These are phyloP conservation scores for Uncinocarpus reesii DNA, from an alignment of 2,329 filamentous ascomycete species.

Conservation along the genomic window DNA sequence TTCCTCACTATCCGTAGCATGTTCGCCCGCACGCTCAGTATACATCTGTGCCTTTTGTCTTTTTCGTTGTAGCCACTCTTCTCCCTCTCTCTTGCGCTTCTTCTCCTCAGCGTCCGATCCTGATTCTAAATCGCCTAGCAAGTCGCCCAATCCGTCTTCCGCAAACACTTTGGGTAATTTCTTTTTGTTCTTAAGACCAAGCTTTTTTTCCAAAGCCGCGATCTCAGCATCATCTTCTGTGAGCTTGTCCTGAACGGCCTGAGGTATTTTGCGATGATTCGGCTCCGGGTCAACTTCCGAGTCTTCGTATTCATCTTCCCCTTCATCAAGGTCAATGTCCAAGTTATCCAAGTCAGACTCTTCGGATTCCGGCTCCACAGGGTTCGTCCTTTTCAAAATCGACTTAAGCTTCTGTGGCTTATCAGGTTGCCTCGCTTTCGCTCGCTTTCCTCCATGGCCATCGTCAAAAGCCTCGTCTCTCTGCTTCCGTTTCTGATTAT, in stretches of 20 bases:
- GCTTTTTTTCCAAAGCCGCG: constrained; percentile 70
- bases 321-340: constrained; percentile 16
- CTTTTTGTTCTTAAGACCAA: constrained; percentile 67
- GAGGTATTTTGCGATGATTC: constrained; percentile 23
- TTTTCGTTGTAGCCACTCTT: constrained; percentile 51
- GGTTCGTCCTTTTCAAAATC: constrained; percentile 29
- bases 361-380: constrained; percentile 20
- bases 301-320: constrained; percentile 25
- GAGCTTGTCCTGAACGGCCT: constrained; percentile 51
- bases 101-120: constrained; percentile 41
- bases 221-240: constrained; percentile 83
- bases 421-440: constrained; percentile 15
- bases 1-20: constrained; percentile 22
- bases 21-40: constrained; percentile 25
- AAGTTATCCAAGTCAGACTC: constrained; percentile 20
- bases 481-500: not conserved
- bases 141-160: constrained; percentile 71
- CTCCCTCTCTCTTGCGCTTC: constrained; percentile 53
- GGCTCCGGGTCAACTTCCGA: constrained; percentile 19
- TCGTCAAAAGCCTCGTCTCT: not conserved
- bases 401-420: constrained; percentile 24
- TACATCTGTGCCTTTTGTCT: constrained; percentile 42
- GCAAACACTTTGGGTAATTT: constrained; percentile 60
- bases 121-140: constrained; percentile 60
- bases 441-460: constrained; percentile 13